Percentiles rank a stretch among this genome's conserved stretches.
Conservation (phyloP, 495 filamentous ascomycete species). For the Echria macrotheca region DNA sequence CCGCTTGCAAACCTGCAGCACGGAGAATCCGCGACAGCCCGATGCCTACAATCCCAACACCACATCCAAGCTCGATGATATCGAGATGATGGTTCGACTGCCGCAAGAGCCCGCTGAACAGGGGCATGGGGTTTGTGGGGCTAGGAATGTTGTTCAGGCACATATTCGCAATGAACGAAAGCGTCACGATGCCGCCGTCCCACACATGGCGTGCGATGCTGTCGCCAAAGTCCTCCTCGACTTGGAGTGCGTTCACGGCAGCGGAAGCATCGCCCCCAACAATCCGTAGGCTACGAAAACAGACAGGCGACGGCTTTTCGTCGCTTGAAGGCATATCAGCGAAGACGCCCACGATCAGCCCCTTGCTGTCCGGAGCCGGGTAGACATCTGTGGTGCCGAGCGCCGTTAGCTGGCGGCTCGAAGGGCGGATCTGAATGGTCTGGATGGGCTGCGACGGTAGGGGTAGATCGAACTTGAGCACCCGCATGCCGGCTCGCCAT, state of each 20-base stretch:
- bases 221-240: constrained; percentile 91
- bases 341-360: constrained; percentile 34
- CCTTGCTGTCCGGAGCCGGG: constrained; percentile 12
- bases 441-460: constrained; percentile 26
- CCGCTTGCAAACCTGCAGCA: constrained; percentile 14
- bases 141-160: constrained; percentile 10
- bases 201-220: constrained; percentile 94
- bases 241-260: constrained; percentile 21
- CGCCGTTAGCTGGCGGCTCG: constrained; percentile 22
- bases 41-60: constrained; percentile 81
- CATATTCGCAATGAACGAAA: constrained; percentile 33
- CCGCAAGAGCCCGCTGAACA: constrained; percentile 15
- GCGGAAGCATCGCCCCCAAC: constrained; percentile 20
- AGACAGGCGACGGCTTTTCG: constrained; percentile 17
- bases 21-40: constrained; percentile 55
- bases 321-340: constrained; percentile 24
- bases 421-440: constrained; percentile 34
- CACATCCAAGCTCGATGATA: constrained; percentile 74
- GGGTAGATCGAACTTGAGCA: constrained; percentile 34
- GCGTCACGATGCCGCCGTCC: constrained; percentile 51
- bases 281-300: constrained; percentile 34
- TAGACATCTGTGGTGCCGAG: constrained; percentile 29
- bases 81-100: constrained; percentile 30
- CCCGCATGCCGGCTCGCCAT: constrained; percentile 39
- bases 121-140: constrained; percentile 4